Base-by-base conservation (phyloP, 345 rosid genomes). In the Capsella bursapastoris region DNA sequence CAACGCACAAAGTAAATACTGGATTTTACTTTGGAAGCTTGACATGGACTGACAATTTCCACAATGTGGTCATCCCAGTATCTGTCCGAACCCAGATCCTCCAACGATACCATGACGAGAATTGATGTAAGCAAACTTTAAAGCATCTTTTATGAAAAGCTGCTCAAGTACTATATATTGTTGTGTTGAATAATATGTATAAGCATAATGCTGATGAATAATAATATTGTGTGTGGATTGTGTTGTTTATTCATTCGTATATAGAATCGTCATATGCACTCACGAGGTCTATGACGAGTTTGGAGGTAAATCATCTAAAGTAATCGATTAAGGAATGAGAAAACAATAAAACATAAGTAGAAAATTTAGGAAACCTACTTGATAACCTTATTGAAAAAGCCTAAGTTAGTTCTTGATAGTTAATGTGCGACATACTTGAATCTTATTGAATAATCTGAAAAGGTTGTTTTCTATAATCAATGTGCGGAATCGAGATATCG, bases 21-120 rank as follows among this genome's bases (percentile, higher is more conserved):
- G 83, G 83, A 7, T 85, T 57, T 72, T 78, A 48, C 18, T 85
- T 85, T 64, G 82, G 86, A n/a, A 80, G 83, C 77, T 60, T 85
- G 53, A 75, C 81, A 22, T 83, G 86, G 83, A 79, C 16, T 4
- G 76, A 80, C 38, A 66, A 73, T n/a, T 6, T 35, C 4, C 81
- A 76, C 22, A 40, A 35, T 45, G 85, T 58, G 2, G 11, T 56
- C 1, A 70, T 70, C 27, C 74, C 66, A 5, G 1, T 70, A 6
- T 70, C 66, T 70, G 57, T 70, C 7, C 47, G 66, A 48, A 58
- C 74, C 0, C 66, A 70, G 6, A 58, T 32, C 18, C 27, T 70
- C 25, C 44, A 43, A 31, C 40, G 16, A 1, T 68, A 68, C 64
- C 31, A 25, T 8, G 66, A 68, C 1, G 64, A 56, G 40, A 68